Conservation (phyloP, 2,329 filamentous ascomycete genomes). For the Curvularia sp. region DNA sequence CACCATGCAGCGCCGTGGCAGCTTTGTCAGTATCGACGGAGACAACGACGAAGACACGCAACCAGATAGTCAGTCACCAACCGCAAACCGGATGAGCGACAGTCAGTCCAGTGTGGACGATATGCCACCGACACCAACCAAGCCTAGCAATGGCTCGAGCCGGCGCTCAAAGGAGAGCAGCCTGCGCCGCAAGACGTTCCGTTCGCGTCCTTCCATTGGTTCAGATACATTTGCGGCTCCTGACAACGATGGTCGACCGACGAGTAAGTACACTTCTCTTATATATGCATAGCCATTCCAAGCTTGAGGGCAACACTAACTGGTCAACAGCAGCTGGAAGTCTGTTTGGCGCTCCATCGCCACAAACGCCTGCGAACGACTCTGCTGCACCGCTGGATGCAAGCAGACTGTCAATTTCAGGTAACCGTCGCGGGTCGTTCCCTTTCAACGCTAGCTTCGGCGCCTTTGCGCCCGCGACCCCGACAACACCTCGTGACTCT, state of each 20-base stretch:
- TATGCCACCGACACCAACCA: conserved; percentile 92
- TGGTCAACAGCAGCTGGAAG: conserved; percentile 59
- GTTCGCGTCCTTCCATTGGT: conserved; percentile 54
- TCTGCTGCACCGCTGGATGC: conserved; percentile 78
- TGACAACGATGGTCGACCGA: conserved; percentile 37
- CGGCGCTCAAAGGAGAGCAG: conserved; percentile 60
- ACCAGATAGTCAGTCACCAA: conserved; percentile 61
- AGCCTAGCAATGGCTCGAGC: conserved; percentile 62
- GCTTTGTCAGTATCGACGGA: conserved; percentile 81
- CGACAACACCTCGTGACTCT: conserved; percentile 71
- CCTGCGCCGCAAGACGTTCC: conserved; percentile 59
- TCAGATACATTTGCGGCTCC: conserved; percentile 57
- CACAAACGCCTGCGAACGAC: conserved; percentile 77
- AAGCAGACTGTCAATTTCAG: conserved; percentile 82
- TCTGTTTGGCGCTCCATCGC: conserved; percentile 68
- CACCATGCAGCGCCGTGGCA: conserved; percentile 65
- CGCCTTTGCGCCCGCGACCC: conserved; percentile 77
- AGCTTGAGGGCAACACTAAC: conserved; percentile 33
- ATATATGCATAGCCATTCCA: no score
- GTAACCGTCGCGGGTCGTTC: conserved; percentile 50
- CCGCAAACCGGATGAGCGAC: conserved; percentile 60
- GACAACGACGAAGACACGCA: conserved; percentile 74
- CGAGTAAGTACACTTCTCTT: conserved; percentile 49
- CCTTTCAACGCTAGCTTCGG: conserved; percentile 51
- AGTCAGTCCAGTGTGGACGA: conserved; percentile 71